A percentile compares a stretch with the other conserved stretches of the same genome.
These are phyloP conservation scores for Alloascoidea africana DNA, from an alignment of 805 yeast species.

Conservation along the genomic window DNA sequence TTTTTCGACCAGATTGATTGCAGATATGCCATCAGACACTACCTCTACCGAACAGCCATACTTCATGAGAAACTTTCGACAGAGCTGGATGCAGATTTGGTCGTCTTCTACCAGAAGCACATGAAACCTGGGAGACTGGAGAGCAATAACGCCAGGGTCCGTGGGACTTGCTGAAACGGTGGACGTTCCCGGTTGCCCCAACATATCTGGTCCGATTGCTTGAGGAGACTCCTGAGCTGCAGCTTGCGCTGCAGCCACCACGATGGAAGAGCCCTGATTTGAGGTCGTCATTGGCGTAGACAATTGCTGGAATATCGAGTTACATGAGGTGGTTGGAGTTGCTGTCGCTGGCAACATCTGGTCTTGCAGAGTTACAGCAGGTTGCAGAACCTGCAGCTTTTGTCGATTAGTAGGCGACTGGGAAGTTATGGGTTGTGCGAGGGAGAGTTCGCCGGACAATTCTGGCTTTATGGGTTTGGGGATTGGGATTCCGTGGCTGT, in stretches of 20 bases:
- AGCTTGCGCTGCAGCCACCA: conserved; percentile 3
- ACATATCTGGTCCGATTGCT: conserved; percentile 3
- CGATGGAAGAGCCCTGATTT: neutral
- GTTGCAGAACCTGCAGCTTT: neutral
- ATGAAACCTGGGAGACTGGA: conserved; percentile 31
- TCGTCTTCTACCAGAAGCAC: conserved; percentile 73
- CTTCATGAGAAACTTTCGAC: conserved; percentile 67
- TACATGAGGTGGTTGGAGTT: too few species aligned
- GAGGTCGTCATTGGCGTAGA: neutral
- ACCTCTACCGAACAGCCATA: conserved; percentile 90
- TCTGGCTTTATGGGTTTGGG: neutral
- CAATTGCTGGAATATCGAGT: too few species aligned
- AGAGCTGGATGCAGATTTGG: conserved; percentile 66
- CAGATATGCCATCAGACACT: conserved; percentile 84
- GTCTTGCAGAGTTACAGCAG: neutral
- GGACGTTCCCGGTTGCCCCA: conserved; percentile 11
- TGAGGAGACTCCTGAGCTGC: conserved; percentile 2
- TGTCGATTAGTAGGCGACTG: neutral
- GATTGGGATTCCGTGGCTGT: neutral
- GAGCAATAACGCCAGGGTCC: conserved; percentile 7
- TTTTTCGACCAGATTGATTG: conserved; percentile 61
- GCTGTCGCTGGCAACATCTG: too few species aligned
- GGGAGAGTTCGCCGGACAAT: too few species aligned
- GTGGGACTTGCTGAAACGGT: conserved; percentile 7
- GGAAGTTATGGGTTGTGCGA: too few species aligned